Conservation (phyloP, 176 grass and related monocot genomes). For the Musa troglodytarum region DNA sequence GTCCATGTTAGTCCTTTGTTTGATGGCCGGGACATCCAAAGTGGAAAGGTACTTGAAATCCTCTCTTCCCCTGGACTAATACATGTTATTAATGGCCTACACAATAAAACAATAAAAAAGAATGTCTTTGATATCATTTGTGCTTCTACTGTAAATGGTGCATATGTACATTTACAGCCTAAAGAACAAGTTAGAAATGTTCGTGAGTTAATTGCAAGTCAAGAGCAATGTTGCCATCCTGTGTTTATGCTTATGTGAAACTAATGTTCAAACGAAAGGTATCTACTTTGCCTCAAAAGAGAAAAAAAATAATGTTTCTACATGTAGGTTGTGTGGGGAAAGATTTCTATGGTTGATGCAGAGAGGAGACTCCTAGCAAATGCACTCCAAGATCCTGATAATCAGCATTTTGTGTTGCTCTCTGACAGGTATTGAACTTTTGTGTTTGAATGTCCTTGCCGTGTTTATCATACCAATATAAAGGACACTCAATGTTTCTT, state of each 20-base stretch:
- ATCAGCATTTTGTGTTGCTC: slow-evolving; percentile 93
- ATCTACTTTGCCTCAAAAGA: not conserved
- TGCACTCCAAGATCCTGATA: slow-evolving; percentile 76
- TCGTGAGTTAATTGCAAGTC: not conserved
- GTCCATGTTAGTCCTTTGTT: slow-evolving; percentile 75
- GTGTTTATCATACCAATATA: slow-evolving; percentile 23
- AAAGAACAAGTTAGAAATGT: not conserved
- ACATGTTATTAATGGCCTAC: not conserved
- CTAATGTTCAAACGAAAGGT: not conserved
- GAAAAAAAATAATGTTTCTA: not conserved
- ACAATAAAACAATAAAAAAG: not conserved
- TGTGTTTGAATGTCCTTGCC: slow-evolving; percentile 17
- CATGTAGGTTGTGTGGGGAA: slow-evolving; percentile 79
- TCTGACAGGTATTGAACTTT: slow-evolving; percentile 61
- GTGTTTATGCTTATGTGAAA: slow-evolving; percentile 1
- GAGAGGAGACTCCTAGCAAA: slow-evolving; percentile 89
- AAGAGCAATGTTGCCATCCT: not conserved
- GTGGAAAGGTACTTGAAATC: slow-evolving; percentile 47
- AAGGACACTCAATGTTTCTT: slow-evolving; percentile 30
- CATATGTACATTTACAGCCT: not conserved
- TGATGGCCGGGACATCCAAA: slow-evolving; percentile 74
- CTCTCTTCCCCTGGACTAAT: not conserved
- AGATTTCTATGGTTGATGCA: slow-evolving; percentile 96
- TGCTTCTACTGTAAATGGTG: not conserved
- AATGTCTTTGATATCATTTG: not conserved